These are phyloP conservation scores for Chlorella vulgaris DNA, from an alignment of 139 green algal genomes.

Conservation along the genomic window DNA sequence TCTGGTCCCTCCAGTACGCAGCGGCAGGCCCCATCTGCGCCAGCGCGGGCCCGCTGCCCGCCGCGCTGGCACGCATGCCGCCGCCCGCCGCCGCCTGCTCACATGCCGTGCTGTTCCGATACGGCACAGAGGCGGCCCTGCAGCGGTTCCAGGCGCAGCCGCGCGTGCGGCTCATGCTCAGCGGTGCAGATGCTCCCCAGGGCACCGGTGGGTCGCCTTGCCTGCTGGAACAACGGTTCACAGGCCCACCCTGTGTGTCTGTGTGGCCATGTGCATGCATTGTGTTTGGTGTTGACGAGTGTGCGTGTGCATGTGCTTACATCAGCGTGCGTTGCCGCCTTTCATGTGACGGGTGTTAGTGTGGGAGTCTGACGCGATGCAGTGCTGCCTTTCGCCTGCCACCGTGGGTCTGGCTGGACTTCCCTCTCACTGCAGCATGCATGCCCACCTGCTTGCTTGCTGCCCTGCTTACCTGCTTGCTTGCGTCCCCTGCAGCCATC, in stretches of 20 bases:
- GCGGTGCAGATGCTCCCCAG: conserved; percentile 5
- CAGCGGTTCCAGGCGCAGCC: conserved; percentile 17
- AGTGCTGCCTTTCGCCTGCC: too few species aligned
- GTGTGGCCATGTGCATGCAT: too few species aligned
- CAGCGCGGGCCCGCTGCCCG: conserved; percentile 23
- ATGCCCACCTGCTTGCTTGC: not conserved
- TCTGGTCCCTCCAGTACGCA: conserved; percentile 49
- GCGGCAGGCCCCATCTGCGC: conserved; percentile 36
- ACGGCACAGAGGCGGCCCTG: not conserved
- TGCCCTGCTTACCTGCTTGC: not conserved
- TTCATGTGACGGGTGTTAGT: not conserved
- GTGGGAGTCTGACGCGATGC: not conserved
- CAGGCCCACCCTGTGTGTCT: not conserved
- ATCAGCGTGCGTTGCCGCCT: too few species aligned
- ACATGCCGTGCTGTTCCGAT: conserved; percentile 40
- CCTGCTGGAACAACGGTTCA: not conserved
- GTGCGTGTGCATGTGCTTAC: not conserved
- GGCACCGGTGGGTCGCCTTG: not conserved
- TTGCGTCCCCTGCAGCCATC: not conserved
- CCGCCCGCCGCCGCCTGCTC: not conserved
- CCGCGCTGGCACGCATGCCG: not conserved
- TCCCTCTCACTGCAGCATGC: not conserved
- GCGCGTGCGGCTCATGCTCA: conserved; percentile 21
- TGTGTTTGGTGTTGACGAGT: too few species aligned
- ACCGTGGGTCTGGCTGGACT: too few species aligned